Evolutionary conservation across 1,139 yeast species (phyloP), one percentile per base, ranked within the genome.

Genomic region (Protomyces inundatus): DNA sequence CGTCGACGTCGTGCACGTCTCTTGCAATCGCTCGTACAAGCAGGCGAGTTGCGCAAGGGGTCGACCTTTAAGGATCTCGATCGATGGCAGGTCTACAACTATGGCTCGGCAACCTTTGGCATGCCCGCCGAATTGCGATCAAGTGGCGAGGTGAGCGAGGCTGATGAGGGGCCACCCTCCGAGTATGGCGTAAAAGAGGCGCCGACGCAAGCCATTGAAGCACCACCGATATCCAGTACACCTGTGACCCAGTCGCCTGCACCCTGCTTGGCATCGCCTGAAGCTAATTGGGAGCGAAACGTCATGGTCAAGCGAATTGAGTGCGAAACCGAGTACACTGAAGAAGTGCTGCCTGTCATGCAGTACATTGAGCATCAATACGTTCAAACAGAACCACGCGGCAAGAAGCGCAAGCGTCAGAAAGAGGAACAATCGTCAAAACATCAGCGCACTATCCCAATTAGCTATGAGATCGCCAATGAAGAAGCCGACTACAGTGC

Each of bases 31-130:
- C 37, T 58, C n/a, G 36, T 58, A 10, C 52, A 52, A 5, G 56
- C 62, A 33, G 62, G 62, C 10, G 42, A 33, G n/a, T 23, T 58
- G 42, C 62, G 56, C 10, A 39, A 33, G 5, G 53, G 53, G 4
- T 58, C 62, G 16, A 52, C 53, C 1, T 58, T 58, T 35, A 58
- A 52, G n/a, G 54, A 55, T 5, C 53, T 58, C 30, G 62, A 58
- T 7, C 52, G 36, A 4, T 58, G 54, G 35, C 56, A 52, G 34
- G 40, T 32, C 5, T 42, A 42, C 33, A 42, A 42, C 32, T 42
- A 42, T 42, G 48, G 48, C 9, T 42, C 48, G 16, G 16, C n/a
- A 9, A 14, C 48, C 2, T 42, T 42, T 42, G 48, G 48, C 10
- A 16, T 42, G 48, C 48, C 23, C 30, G 12, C 6, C 12, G 23